Base-by-base conservation (phyloP, 2,329 filamentous ascomycete species). In the Thielaviopsis punctulata region DNA sequence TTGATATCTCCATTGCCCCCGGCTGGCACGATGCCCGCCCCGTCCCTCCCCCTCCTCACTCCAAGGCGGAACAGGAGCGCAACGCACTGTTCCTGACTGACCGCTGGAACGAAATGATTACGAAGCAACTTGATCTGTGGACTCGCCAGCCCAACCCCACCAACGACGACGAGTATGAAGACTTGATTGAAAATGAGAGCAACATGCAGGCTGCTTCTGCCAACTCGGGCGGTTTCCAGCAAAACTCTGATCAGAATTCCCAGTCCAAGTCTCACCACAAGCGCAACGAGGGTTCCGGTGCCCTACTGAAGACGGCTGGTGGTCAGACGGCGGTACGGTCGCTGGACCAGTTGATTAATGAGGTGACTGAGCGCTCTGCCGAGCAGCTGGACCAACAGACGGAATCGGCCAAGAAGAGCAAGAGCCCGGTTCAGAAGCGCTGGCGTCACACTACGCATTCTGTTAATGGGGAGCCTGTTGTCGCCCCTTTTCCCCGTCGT, bases 1-100 rank as follows among this genome's bases (percentile, higher is more conserved):
- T 77, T 49, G 76, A 79, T 58, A 67, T 75, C 2, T 72, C 74
- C 0, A 60, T 79, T 1, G 64, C 72, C 0, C 76, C 76, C 0
- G 75, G 72, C 1, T 80, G 76, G 71, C 61, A 66, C 6, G 60
- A 60, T 3, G 63, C 63, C 9, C 68, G 75, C 2, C 67, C 68
- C 0, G 51, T 59, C 2, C 68, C 73, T 1, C 65, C 71, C 1
- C 57, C 54, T 13, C 72, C 72, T 10, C 72, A 75, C 57, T 69
- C 64, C 13, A 65, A 66, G 36, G 66, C 70, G 2, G 73, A 76
- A 56, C 70, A 79, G 56, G 64, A 75, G 58, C 73, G 72, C 54
- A 77, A 77, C 55, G 73, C 74, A 1, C 69, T 70, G 1, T 67
- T 69, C 48, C 60, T 80, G 41, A 73, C 73, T 1, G 59, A 59